A percentile compares a stretch with the other conserved stretches of the same genome.
Conservation (phyloP, 352 stramenopile species). For the Thraustochytrium striatum region DNA sequence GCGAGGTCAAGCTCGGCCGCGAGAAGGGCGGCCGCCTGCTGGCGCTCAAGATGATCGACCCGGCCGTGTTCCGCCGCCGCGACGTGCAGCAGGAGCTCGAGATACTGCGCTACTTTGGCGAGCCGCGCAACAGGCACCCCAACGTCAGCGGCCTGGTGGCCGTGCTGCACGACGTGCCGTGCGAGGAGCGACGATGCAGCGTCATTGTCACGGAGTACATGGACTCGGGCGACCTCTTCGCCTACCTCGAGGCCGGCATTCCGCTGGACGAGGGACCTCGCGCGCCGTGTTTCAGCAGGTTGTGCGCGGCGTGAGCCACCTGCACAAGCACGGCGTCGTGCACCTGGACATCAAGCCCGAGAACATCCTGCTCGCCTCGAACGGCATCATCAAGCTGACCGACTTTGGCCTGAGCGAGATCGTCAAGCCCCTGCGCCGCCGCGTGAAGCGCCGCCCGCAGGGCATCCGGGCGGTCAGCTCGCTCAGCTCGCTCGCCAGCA, state of each 20-base stretch:
- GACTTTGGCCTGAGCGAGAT: slow-evolving; percentile 71
- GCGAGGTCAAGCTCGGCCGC: slow-evolving; percentile 44
- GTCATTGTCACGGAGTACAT: slow-evolving; percentile 48
- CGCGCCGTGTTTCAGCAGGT: slow-evolving; percentile 82
- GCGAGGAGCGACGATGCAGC: slow-evolving; percentile 7
- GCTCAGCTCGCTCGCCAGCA: slow-evolving; percentile 38
- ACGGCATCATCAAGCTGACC: slow-evolving; percentile 77
- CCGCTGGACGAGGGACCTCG: slow-evolving; percentile 65
- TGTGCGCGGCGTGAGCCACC: slow-evolving; percentile 77
- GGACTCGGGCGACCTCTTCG: slow-evolving; percentile 44
- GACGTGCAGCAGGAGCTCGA: slow-evolving; percentile 41
- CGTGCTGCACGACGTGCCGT: slow-evolving; percentile 35
- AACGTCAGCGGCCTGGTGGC: slow-evolving; percentile 44
- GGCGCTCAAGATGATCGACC: slow-evolving; percentile 46
- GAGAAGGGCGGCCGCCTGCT: slow-evolving; percentile 15
- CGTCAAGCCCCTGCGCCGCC: slow-evolving; percentile 26
- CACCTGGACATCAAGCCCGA: slow-evolving; percentile 68
- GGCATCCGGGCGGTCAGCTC: slow-evolving; percentile 33
- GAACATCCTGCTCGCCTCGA: slow-evolving; percentile 72
- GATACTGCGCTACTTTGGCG: slow-evolving; percentile 47
- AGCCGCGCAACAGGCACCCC: slow-evolving; percentile 40
- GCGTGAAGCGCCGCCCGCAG: neutral
- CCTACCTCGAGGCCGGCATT: slow-evolving; percentile 32
- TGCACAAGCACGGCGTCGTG: slow-evolving; percentile 75
- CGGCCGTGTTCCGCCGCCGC: slow-evolving; percentile 5